Percentiles rank a stretch among this genome's conserved stretches.
phyloP scores from a whole-genome alignment of 257 asterid genomes.

The Penstemon newberryi region DNA sequence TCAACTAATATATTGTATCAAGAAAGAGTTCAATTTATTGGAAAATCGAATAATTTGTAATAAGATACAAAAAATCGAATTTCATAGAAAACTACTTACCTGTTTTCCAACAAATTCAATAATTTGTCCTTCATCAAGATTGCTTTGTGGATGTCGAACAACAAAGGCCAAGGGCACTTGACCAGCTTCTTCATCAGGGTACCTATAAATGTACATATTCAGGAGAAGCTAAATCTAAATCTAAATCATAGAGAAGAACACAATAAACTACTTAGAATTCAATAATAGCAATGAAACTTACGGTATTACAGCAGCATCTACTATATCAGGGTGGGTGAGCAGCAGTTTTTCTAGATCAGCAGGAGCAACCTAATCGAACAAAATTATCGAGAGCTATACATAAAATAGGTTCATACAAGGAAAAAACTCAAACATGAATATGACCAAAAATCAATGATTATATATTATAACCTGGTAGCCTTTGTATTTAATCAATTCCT shows the following conservation, averaged over 20 bases:
- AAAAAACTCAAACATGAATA: not conserved
- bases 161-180: constrained; percentile 59
- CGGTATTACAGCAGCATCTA: constrained; percentile 61
- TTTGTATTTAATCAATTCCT: constrained; percentile 60
- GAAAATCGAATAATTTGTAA: not conserved
- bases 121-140: constrained; percentile 37
- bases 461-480: constrained; percentile 49
- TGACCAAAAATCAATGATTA: not conserved
- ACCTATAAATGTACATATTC: constrained; percentile 26
- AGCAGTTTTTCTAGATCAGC: constrained; percentile 61
- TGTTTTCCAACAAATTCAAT: constrained; percentile 42
- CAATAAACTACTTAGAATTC: not conserved
- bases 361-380: constrained; percentile 49
- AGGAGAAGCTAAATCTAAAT: not conserved
- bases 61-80: not conserved
- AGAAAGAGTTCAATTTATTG: not conserved
- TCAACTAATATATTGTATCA: not conserved
- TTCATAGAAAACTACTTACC: constrained; percentile 29
- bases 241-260: not conserved
- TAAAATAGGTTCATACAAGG: not conserved
- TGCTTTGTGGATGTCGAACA: constrained; percentile 39
- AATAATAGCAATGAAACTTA: constrained; percentile 23
- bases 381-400: not conserved
- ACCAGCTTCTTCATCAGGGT: constrained; percentile 58
- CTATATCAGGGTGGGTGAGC: constrained; percentile 49